A percentile compares a stretch with the other conserved stretches of the same genome.
Evolutionary conservation across 768 basidiomycete genomes (phyloP).

Genomic region (Vararia minispora): DNA sequence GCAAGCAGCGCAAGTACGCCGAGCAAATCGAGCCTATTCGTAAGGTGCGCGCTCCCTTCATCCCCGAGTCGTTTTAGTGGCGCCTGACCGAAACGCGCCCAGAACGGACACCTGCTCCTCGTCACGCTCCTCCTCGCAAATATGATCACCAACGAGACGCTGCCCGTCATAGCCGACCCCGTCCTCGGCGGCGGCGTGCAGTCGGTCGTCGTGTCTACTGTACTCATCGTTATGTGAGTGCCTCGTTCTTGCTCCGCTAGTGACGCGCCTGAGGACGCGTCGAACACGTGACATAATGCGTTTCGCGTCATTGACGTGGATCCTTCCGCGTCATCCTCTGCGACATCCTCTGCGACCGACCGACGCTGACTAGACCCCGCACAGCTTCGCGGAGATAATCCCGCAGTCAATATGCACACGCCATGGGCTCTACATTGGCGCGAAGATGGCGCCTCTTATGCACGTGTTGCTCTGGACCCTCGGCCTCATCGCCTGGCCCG

Average conservation of each 20-base stretch:
- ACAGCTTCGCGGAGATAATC: conserved; percentile 83
- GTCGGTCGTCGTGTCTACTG: conserved; percentile 74
- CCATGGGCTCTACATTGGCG: conserved; percentile 80
- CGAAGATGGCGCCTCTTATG: conserved; percentile 71
- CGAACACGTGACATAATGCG: neutral
- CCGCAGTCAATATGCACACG: conserved; percentile 89
- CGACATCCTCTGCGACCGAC: neutral
- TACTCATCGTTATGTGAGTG: conserved; percentile 79
- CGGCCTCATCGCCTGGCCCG: conserved; percentile 71
- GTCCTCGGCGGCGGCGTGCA: conserved; percentile 70
- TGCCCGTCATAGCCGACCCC: conserved; percentile 74
- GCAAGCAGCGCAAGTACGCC: conserved; percentile 71
- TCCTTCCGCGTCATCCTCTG: neutral
- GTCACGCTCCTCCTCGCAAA: conserved; percentile 78
- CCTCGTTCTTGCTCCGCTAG: conserved; percentile 2
- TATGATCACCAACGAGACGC: conserved; percentile 86
- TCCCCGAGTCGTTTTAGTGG: no score
- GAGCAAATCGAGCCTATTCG: conserved; percentile 81
- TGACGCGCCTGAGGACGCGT: neutral
- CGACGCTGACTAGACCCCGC: neutral
- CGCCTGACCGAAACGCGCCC: no score
- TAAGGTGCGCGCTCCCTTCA: no score
- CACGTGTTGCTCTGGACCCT: conserved; percentile 55
- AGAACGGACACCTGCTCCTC: conserved; percentile 73
- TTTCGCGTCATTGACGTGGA: neutral